Percentiles rank a stretch among this genome's conserved stretches.
These are phyloP conservation scores for Capsicum rhomboideum DNA, from an alignment of 257 asterid genomes.

Conservation along the genomic window DNA sequence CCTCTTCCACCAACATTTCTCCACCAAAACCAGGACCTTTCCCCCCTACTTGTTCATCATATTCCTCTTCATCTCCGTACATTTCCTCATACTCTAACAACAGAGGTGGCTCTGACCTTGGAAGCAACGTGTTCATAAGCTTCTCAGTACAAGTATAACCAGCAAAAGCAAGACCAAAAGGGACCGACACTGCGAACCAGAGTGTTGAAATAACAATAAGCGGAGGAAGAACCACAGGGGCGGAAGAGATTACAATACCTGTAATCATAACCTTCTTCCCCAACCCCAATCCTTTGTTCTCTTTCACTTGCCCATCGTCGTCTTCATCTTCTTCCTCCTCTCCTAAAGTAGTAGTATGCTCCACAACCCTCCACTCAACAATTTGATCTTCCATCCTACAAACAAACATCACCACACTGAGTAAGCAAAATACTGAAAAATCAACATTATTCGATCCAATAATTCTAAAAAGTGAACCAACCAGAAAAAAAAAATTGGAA, in stretches of 20 bases:
- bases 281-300: conserved; percentile 25
- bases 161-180: conserved; percentile 50
- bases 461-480: not conserved
- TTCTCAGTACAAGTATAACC: conserved; percentile 57
- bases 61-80: not conserved
- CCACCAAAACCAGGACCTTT: not conserved
- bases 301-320: not conserved
- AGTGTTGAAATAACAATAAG: conserved; percentile 46
- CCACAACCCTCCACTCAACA: conserved; percentile 24
- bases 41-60: not conserved
- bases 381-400: conserved; percentile 42
- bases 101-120: conserved; percentile 12
- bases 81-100: conserved; percentile 9
- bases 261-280: conserved; percentile 54
- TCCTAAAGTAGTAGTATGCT: not conserved
- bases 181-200: conserved; percentile 49
- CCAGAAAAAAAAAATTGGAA: no score
- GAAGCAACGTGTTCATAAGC: conserved; percentile 57
- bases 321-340: conserved; percentile 8
- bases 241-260: conserved; percentile 55
- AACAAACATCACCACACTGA: not conserved
- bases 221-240: conserved; percentile 66
- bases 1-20: not conserved
- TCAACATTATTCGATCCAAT: not conserved
- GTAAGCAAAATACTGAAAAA: not conserved